Percentiles rank a stretch among this genome's conserved stretches.
Evolutionary conservation across 2,329 filamentous ascomycete genomes (phyloP).

Genomic region (Penicillium sp.): DNA sequence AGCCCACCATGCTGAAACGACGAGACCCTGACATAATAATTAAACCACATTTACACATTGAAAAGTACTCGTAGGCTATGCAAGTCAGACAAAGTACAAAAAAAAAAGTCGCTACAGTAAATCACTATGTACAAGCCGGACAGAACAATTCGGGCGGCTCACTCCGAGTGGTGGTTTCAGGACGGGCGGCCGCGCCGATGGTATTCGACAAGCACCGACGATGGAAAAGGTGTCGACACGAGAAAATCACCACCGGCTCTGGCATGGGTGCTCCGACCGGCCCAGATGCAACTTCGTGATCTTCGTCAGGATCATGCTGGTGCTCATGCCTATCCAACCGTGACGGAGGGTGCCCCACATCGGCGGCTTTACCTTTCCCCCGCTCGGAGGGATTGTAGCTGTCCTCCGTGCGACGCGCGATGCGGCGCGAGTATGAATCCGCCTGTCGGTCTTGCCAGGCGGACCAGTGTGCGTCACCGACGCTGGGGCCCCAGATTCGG

Average conservation of each 20-base stretch:
- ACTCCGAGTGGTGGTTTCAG: slow-evolving; percentile 19
- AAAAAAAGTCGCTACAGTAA: background rate
- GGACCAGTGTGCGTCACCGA: slow-evolving; percentile 74
- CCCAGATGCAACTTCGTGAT: background rate
- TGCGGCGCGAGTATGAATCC: slow-evolving; percentile 33
- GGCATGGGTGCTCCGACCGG: background rate
- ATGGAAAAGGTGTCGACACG: slow-evolving; percentile 53
- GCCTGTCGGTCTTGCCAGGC: slow-evolving; percentile 70
- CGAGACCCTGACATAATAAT: background rate
- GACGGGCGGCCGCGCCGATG: slow-evolving; percentile 9
- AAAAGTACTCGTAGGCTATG: background rate
- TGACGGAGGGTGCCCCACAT: slow-evolving; percentile 22
- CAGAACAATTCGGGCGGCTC: slow-evolving; percentile 35
- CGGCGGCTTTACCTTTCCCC: slow-evolving; percentile 44
- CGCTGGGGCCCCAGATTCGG: slow-evolving; percentile 85
- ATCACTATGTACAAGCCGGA: slow-evolving; percentile 40
- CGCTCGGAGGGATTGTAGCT: slow-evolving; percentile 31
- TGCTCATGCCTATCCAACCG: slow-evolving; percentile 16
- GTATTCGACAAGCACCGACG: slow-evolving; percentile 45
- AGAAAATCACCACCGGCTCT: slow-evolving; percentile 47
- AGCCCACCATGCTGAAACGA: background rate
- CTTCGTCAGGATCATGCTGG: slow-evolving; percentile 6
- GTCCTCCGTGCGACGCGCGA: slow-evolving; percentile 31
- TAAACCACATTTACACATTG: slow-evolving; percentile 51
- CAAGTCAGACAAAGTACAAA: slow-evolving; percentile 3